Base-by-base conservation (phyloP, 225 moss, liverwort and hornwort genomes). In the Sphagnum contortum region DNA sequence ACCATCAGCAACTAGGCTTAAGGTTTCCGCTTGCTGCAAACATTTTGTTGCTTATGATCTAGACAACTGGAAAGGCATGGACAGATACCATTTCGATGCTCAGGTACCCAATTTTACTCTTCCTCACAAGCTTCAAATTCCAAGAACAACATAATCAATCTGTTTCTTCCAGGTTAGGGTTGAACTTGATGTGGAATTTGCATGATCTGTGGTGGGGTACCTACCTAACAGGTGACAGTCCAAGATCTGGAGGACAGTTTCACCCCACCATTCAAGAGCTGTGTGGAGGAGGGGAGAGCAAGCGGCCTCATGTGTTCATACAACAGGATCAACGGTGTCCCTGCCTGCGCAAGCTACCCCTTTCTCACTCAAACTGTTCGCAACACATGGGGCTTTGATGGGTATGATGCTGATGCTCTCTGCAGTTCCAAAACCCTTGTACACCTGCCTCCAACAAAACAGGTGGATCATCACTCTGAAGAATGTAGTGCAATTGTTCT, bases 241-340 rank as follows among this genome's bases (percentile, higher is more conserved):
- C 75, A 72, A 59, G 79, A 79, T 9, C 5, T 75, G 0, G 71
- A 79, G 8, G 79, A 79, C 9, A 79, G 68, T 44, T 79, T 74
- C 3, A 79, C 74, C 50, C 79, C 79, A 48, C 79, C 79, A 3
- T 79, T 79, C 50, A 74, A 62, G 48, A 75, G 71, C 13, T 79
- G 79, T 29, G 7, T 79, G 7, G n/a, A 66, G 55, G 75, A 75
- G 4, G 79, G 79, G 12, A 69, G 14, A 65, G 75, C 79, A 1
- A 79, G 79, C 57, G 57, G 79, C 68, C 64, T 79, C 71, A 79
- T 79, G 79, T 79, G 79, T 11, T 79, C 79, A 0, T 75, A 79
- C 61, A 79, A 79, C 57, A 67, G 68, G 3, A 54, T 79, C 2
- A 79, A 79, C 5, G 79, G 79, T 55, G 57, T 65, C 47, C 75